phyloP scores from a whole-genome alignment of 441 rosid species.

The Biscutella auriculata region DNA sequence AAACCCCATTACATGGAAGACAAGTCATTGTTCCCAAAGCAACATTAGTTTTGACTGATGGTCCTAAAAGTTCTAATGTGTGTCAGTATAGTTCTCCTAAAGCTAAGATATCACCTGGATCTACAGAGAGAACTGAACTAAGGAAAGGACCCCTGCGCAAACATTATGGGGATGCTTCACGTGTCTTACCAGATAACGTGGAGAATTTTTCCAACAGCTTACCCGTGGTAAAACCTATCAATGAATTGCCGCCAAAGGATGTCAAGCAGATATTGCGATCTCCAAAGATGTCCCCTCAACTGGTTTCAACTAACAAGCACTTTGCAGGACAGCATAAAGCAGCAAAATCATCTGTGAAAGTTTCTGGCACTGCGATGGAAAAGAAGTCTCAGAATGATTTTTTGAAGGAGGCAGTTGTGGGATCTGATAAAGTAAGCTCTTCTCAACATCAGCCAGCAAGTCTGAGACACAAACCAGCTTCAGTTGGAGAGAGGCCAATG shows the following conservation, averaged over 20 bases:
- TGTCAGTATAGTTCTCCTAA: slow-evolving; percentile 21
- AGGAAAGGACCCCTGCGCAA: slow-evolving; percentile 30
- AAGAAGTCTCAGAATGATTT: slow-evolving; percentile 46
- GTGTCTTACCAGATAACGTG: slow-evolving; percentile 17
- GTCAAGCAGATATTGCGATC: slow-evolving; percentile 31
- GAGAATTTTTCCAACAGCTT: slow-evolving; percentile 27
- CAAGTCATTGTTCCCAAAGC: slow-evolving; percentile 27
- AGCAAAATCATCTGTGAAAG: slow-evolving; percentile 25
- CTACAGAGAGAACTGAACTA: slow-evolving; percentile 28
- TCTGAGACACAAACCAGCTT: slow-evolving; percentile 41
- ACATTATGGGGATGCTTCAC: slow-evolving; percentile 27
- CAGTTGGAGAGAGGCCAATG: slow-evolving; percentile 46
- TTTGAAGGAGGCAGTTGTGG: slow-evolving; percentile 31
- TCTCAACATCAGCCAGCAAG: slow-evolving; percentile 34
- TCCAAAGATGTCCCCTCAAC: slow-evolving; percentile 48
- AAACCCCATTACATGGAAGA: slow-evolving; percentile 90
- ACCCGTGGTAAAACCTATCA: slow-evolving; percentile 34
- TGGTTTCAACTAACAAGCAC: slow-evolving; percentile 26
- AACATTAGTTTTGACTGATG: slow-evolving; percentile 25
- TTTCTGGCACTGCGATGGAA: slow-evolving; percentile 27
- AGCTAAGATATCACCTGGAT: slow-evolving; percentile 25
- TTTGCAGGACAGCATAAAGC: slow-evolving; percentile 28
- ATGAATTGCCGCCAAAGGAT: slow-evolving; percentile 33
- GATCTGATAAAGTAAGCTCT: slow-evolving; percentile 28
- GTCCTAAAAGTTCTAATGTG: slow-evolving; percentile 23